Evolutionary conservation across 2,329 filamentous ascomycete species (phyloP), one percentile per base, ranked within the genome.

Genomic region (Dactylellina drechsleri): DNA sequence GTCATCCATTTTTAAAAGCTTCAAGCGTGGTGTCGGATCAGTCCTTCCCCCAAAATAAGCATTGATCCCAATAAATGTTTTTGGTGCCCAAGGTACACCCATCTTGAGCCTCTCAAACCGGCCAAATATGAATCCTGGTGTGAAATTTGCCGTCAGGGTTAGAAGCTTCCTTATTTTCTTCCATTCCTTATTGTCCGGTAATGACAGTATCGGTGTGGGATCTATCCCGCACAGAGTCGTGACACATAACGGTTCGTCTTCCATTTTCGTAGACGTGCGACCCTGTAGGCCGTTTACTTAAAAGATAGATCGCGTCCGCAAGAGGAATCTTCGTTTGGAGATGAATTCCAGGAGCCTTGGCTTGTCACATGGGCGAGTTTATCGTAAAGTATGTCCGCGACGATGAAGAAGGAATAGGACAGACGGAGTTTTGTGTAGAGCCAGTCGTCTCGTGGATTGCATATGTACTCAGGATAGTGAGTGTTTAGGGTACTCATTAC

Each of bases 241-340:
- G n/a, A 50, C 16, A n/a, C 47, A 50, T 4, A 50, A 5, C 16
- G 47, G 47, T 12, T 50, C 47, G 18, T 50, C 47, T 16, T 50
- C 47, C 47, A 50, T 50, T 20, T 50, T 50, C 23, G 47, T 50
- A 50, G 47, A 50, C 10, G 47, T 50, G 47, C 47, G 31, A 7
- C 31, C 31, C 10, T 36, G 31, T 36, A 36, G 6, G 10, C 31
- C 31, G 5, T 7, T 36, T 10, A 36, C 31, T 10, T 36, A 36
- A 36, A 36, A 10, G 31, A 7, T 3, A 36, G 31, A 10, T 36
- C 31, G 31, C 31, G 31, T 10, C 31, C 31, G 1, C 10, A 7
- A 8, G 31, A 36, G 10, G 31, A 7, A n/a, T 23, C 16, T 50
- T 50, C 10, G 10, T 13, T 3, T 20, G 47, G 16, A 12, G 23